phyloP scores from a whole-genome alignment of 2,329 filamentous ascomycete genomes.

The Talaromyces sp. region DNA sequence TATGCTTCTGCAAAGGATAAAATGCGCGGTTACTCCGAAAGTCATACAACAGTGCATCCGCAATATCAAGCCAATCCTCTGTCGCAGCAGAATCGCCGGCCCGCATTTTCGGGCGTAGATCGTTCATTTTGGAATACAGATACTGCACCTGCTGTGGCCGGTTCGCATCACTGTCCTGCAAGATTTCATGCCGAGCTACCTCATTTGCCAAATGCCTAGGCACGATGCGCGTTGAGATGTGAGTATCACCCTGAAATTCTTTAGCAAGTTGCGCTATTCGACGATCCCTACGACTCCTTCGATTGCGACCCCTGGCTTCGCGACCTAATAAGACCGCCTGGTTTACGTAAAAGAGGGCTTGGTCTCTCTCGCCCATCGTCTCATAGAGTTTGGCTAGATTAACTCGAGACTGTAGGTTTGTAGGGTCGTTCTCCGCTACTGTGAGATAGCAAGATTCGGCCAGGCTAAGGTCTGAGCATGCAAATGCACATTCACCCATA shows the following conservation, averaged over 20 bases:
- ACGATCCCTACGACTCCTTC: slow-evolving; percentile 33
- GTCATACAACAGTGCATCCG: slow-evolving; percentile 56
- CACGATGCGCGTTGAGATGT: slow-evolving; percentile 21
- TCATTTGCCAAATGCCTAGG: slow-evolving; percentile 21
- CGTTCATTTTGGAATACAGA: slow-evolving; percentile 46
- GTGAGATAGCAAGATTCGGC: slow-evolving; percentile 76
- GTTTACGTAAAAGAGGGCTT: slow-evolving; percentile 72
- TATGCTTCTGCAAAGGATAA: slow-evolving; percentile 53
- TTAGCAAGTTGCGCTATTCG: slow-evolving; percentile 41
- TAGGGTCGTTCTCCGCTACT: slow-evolving; percentile 67
- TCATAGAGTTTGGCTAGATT: slow-evolving; percentile 84
- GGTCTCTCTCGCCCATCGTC: slow-evolving; percentile 65
- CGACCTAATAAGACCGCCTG: slow-evolving; percentile 67
- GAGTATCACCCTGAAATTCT: slow-evolving; percentile 32
- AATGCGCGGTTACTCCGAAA: slow-evolving; percentile 60
- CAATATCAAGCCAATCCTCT: slow-evolving; percentile 58
- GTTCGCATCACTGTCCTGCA: slow-evolving; percentile 33
- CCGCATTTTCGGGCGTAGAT: slow-evolving; percentile 49
- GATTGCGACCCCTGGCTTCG: slow-evolving; percentile 32
- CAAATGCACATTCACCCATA: slow-evolving; percentile 62
- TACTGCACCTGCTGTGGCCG: slow-evolving; percentile 44
- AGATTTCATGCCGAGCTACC: slow-evolving; percentile 18
- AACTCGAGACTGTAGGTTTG: slow-evolving; percentile 71
- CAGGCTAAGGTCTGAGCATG: slow-evolving; percentile 59
- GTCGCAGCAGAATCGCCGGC: slow-evolving; percentile 49